Base-by-base conservation (phyloP, 2,329 filamentous ascomycete species). In the Beauveria sp. region DNA sequence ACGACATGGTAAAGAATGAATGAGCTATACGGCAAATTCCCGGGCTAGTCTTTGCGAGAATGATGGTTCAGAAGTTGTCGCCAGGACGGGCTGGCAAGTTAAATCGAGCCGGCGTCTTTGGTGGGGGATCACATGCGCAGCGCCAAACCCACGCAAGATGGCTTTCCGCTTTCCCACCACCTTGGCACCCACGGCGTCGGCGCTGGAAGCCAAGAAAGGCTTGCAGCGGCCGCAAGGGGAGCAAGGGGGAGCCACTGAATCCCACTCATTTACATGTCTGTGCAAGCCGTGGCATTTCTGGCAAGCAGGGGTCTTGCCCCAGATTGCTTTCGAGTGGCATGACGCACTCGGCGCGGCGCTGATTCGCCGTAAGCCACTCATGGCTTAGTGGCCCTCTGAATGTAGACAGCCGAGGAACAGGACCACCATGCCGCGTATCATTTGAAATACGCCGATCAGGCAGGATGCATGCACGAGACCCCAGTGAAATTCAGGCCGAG, bases 241-340 rank as follows among this genome's bases (percentile, higher is more conserved):
- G 5, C 26, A 3, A 14, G 26, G 26, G 28, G 10, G n/a, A n/a
- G 20, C 14, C 16, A 28, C 47, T 34, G 24, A 52, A 43, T 53
- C 18, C 57, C 57, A 47, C 57, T 52, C 34, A 26, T 59, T 47
- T 20, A 37, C 34, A 37, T 37, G 34, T 37, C 34, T 2, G 34
- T 37, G 34, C 34, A 37, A 37, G 48, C 47, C 37, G 20, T 22
- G 18, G 22, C 37, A 22, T 53, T 44, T 41, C n/a, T 48, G 22
- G 60, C 69, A 37, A 16, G 14, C 34, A 71, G 68, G 70, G 70
- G 66, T 71, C 59, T 48, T 67, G 68, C 70, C 69, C 70, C 70
- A 63, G 69, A 72, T 72, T 70, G 44, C 34, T 64, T 64, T 65
- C 63, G 66, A 67, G 68, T 55, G 54, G 50, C 51, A 52, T 59